Evolutionary conservation across 2,329 filamentous ascomycete species (phyloP).

Genomic region (Bipolaris cookei): DNA sequence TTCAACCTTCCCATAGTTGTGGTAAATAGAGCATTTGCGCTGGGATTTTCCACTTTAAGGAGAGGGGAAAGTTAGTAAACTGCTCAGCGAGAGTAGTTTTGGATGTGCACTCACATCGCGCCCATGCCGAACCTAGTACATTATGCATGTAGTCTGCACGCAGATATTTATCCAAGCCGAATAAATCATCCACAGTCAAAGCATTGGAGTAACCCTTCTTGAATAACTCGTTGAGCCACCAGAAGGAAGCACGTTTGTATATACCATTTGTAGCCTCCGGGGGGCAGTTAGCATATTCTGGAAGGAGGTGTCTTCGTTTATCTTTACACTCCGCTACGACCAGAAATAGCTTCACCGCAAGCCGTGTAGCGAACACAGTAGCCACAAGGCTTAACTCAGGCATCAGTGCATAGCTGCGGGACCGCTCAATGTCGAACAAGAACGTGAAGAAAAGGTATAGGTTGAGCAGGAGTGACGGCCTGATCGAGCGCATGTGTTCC

Average conservation of each 20-base stretch:
- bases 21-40: slow-evolving; percentile 34
- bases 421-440: slow-evolving; percentile 55
- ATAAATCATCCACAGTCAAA: slow-evolving; percentile 55
- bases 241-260: slow-evolving; percentile 58
- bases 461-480: slow-evolving; percentile 57
- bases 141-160: slow-evolving; percentile 51
- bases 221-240: slow-evolving; percentile 62
- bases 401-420: slow-evolving; percentile 51
- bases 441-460: slow-evolving; percentile 55
- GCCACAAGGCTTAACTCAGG: slow-evolving; percentile 49
- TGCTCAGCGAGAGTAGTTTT: background rate
- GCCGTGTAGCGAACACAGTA: slow-evolving; percentile 50
- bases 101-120: slow-evolving; percentile 42
- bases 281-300: slow-evolving; percentile 51
- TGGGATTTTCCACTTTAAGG: slow-evolving; percentile 19
- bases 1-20: slow-evolving; percentile 36
- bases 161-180: slow-evolving; percentile 54
- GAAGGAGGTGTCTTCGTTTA: slow-evolving; percentile 53
- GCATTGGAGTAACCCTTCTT: slow-evolving; percentile 55
- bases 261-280: slow-evolving; percentile 60
- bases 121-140: slow-evolving; percentile 50
- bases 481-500: slow-evolving; percentile 55
- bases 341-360: slow-evolving; percentile 54
- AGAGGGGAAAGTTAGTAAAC: slow-evolving; percentile 5
- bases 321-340: slow-evolving; percentile 55